Evolutionary conservation across 768 basidiomycete species (phyloP), one percentile per base, ranked within the genome.

Genomic region (Rhizopogon sp.): DNA sequence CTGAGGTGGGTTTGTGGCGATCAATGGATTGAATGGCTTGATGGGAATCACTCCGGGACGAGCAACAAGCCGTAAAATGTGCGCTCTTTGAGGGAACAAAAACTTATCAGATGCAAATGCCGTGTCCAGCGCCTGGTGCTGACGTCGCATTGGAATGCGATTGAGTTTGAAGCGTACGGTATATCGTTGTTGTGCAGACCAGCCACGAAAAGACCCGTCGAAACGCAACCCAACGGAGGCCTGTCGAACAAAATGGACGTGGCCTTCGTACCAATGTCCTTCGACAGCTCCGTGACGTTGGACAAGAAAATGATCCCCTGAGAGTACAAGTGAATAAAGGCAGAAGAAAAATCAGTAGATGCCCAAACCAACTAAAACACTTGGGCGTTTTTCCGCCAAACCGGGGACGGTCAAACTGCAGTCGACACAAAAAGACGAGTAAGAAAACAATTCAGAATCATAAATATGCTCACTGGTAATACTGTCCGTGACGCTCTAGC

Each of bases 111-210:
- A 73, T 1, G 68, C 61, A 58, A 72, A 74, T 1, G 67, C 60
- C 22, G 76, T 74, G 25, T 64, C 64, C 1, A 84, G 61, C 0
- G 79, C 79, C 54, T 82, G 77, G 57, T 84, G 82, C 72, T 81
- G 81, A 43, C 83, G 70, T 5, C 79, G 74, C 14, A 78, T 71
- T 0, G 82, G 73, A 20, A 79, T 64, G 13, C 83, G 77, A 58
- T 83, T 83, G 45, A 83, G 66, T 44, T 76, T 73, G 65, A 85
- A 87, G 3, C 76, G 75, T 3, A 84, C 79, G 53, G 81, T 77
- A 64, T 78, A 80, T 60, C 64, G 73, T 14, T 63, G 59, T 2
- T 11, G 42, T 14, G 59, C 43, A 7, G 56, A 56, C 56, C 55
- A 56, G 17, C 57, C 53, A 20, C 58, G 51, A 67, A 85, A 85